Conservation (phyloP, 768 basidiomycete species). For the Macrolepiota fuliginosa region DNA sequence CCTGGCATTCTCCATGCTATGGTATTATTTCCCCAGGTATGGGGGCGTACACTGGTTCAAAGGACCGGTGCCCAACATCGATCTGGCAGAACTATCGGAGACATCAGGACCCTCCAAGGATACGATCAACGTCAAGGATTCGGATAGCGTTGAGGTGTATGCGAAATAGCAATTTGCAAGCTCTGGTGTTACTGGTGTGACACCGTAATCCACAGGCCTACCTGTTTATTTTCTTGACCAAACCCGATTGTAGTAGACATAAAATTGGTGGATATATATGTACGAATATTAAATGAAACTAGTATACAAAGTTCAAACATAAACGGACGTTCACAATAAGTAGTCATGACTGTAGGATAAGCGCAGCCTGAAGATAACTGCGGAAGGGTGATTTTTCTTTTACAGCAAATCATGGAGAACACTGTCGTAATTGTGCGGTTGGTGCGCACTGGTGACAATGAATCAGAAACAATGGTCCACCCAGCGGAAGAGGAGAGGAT, state of each 20-base stretch:
- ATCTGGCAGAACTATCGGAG: background rate
- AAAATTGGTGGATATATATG: too few species aligned
- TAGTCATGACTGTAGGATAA: too few species aligned
- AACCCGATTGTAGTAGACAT: too few species aligned
- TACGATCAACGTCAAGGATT: background rate
- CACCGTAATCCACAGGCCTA: background rate
- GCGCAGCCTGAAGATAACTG: too few species aligned
- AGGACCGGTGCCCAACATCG: slow-evolving; percentile 54
- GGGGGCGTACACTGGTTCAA: slow-evolving; percentile 77
- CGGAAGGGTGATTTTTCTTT: slow-evolving; percentile 12
- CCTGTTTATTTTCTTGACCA: too few species aligned
- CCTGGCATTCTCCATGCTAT: slow-evolving; percentile 54
- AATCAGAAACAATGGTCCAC: background rate
- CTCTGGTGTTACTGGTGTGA: background rate
- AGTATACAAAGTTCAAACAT: background rate
- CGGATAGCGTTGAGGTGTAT: background rate
- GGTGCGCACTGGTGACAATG: slow-evolving; percentile 51
- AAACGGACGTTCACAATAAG: background rate
- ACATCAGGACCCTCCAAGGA: background rate
- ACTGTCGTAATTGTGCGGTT: slow-evolving; percentile 80
- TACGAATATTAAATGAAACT: background rate
- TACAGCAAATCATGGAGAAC: slow-evolving; percentile 68
- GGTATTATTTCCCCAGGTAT: slow-evolving; percentile 72
- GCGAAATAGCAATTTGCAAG: background rate
- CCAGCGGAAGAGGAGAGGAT: background rate